Percentiles rank a stretch among this genome's conserved stretches.
Evolutionary conservation across 2,329 filamentous ascomycete genomes (phyloP).

Genomic region (Diplodia mutila): DNA sequence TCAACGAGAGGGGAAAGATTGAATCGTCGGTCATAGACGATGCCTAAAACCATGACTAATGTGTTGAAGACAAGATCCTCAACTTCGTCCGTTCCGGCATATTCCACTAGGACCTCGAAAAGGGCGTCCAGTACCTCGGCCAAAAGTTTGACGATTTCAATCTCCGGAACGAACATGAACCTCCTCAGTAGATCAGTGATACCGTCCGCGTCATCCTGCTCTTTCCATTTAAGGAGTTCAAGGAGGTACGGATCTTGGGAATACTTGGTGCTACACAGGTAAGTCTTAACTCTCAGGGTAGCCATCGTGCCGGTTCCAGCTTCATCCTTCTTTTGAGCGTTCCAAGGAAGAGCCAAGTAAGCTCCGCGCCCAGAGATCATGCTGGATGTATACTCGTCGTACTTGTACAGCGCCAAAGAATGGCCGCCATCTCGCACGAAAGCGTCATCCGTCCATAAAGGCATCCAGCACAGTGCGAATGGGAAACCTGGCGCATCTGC

Average conservation of each 20-base stretch:
- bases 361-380: constrained; percentile 75
- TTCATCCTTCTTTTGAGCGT: constrained; percentile 72
- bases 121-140: constrained; percentile 87
- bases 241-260: constrained; percentile 89
- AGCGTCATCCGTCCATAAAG: constrained; percentile 88
- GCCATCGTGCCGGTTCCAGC: constrained; percentile 77
- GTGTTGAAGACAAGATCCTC: constrained; percentile 93
- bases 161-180: constrained; percentile 91
- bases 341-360: constrained; percentile 85
- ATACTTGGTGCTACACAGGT: constrained; percentile 90
- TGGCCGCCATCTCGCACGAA: constrained; percentile 88
- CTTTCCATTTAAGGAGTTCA: constrained; percentile 84
- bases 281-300: constrained; percentile 77
- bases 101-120: constrained; percentile 88
- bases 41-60: constrained; percentile 85
- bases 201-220: constrained; percentile 69
- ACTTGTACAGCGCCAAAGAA: constrained; percentile 79
- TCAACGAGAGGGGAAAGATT: constrained; percentile 90
- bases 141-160: constrained; percentile 94
- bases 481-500: constrained; percentile 84
- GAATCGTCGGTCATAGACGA: constrained; percentile 92
- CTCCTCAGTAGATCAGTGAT: constrained; percentile 76
- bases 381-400: constrained; percentile 87
- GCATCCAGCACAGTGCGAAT: constrained; percentile 90
- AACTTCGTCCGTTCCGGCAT: constrained; percentile 87